Base-by-base conservation (phyloP, 2,329 filamentous ascomycete species). In the Chaetomium sp. region DNA sequence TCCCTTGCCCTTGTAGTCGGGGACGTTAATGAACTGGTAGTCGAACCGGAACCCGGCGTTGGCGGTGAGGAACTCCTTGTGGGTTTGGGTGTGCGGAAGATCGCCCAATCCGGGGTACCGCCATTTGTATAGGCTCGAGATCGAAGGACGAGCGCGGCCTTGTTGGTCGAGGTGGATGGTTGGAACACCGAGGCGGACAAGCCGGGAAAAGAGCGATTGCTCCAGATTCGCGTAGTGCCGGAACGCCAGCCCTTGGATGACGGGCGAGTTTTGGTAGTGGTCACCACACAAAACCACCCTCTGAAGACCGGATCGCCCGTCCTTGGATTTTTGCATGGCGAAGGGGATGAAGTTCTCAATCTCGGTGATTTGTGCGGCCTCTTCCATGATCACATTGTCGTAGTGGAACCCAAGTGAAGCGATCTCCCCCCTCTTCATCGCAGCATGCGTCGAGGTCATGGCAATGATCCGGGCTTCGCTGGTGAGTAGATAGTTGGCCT, bases 391-490 rank as follows among this genome's bases (percentile, higher is more conserved):
- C 13, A 99, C 90, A 69, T 97, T 99, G 80, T 98, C 93, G 73
- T 99, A 99, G 71, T 92, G 92, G 78, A 99, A 99, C 19, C 93
- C 93, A n/a, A 98, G 84, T 19, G 86, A 84, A 0, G 92, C 90
- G 71, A 99, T 98, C 72, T 98, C 94, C 68, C 92, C 88, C 68
- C 94, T 85, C 67, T 93, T 88, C 85, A 99, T 99, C 1, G 95
- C 95, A 4, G 95, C 96, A 76, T 99, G 95, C 0, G 96, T 99
- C 4, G 93, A 96, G 21, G 95, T 99, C 96, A 99, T 99, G 64
- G 95, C 96, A 69, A 99, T 90, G 68, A 99, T 95, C 42, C 95
- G 89, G n/a, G 96, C 96, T 78, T 98, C 94, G 72, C 93, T 97
- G 6, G 93, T 90, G 38, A 99, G 85, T 6, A 99, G 86, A 74